These are phyloP conservation scores for Malassezia equina DNA, from an alignment of 1,284 basidiomycete genomes.

Conservation along the genomic window DNA sequence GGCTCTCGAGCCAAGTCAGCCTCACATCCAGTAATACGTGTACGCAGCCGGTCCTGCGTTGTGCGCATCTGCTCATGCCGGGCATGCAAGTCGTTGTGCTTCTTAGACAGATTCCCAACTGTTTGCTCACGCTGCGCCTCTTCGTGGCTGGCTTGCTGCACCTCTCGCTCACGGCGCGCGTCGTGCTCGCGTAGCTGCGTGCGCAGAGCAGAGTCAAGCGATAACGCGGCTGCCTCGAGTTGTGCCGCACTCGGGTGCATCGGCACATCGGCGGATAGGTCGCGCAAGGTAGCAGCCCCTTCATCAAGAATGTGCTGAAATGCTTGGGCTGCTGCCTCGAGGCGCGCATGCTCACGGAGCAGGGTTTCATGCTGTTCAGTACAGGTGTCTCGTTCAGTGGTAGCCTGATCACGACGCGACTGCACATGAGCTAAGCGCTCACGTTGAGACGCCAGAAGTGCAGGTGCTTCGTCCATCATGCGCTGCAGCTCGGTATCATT, in stretches of 20 bases:
- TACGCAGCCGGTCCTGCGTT: neutral
- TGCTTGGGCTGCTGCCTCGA: constrained; percentile 1
- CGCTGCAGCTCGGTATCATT: constrained; percentile 22
- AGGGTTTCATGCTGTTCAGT: constrained; percentile 7
- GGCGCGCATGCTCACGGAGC: constrained; percentile 6
- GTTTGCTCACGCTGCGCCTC: neutral
- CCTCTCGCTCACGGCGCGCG: neutral
- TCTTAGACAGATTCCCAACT: neutral
- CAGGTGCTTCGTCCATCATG: constrained; percentile 27
- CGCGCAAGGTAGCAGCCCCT: constrained; percentile 22
- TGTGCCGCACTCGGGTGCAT: neutral
- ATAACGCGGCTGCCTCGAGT: neutral
- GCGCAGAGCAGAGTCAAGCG: neutral
- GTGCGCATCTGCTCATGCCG: constrained; percentile 2
- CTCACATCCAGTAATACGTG: constrained; percentile 1
- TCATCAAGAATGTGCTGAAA: constrained; percentile 16
- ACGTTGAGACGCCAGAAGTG: neutral
- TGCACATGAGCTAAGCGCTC: neutral
- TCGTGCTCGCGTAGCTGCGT: neutral
- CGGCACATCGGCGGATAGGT: neutral
- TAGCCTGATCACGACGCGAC: neutral
- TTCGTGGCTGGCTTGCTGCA: neutral
- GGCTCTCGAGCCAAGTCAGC: neutral
- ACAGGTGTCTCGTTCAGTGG: neutral
- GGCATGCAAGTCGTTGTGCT: neutral